Conservation (phyloP, 345 rosid genomes). For the Syzygium oleosum region DNA sequence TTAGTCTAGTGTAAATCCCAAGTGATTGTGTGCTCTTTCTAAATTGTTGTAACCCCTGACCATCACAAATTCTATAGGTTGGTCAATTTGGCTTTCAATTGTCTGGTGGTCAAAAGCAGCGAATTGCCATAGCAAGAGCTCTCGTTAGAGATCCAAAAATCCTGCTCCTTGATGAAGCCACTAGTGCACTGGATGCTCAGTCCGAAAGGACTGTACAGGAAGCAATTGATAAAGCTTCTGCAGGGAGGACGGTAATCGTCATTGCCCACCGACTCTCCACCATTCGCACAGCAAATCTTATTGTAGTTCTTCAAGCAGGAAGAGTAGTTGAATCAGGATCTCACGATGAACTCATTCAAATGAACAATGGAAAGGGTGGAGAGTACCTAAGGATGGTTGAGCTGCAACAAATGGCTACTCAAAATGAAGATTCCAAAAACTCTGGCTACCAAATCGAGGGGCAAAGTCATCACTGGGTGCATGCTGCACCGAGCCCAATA, state of each 20-base stretch:
- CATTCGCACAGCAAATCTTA: conserved; percentile 33
- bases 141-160: conserved; percentile 55
- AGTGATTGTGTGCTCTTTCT: background rate
- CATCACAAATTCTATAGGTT: conserved; percentile 23
- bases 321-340: conserved; percentile 56
- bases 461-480: conserved; percentile 3
- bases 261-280: conserved; percentile 63
- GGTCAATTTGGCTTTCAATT: conserved; percentile 61
- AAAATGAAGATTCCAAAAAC: conserved; percentile 14
- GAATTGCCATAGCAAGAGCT: conserved; percentile 67
- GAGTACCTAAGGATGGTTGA: conserved; percentile 45
- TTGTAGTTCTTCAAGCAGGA: conserved; percentile 47
- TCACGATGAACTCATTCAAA: conserved; percentile 36
- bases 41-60: background rate
- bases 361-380: conserved; percentile 21
- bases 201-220: conserved; percentile 56
- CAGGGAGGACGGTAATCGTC: conserved; percentile 51
- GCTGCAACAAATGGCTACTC: conserved; percentile 26
- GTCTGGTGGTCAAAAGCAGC: conserved; percentile 75
- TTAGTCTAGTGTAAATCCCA: background rate
- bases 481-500: conserved; percentile 31
- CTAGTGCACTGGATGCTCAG: conserved; percentile 59
- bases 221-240: conserved; percentile 51
- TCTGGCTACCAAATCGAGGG: conserved; percentile 12
- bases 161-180: conserved; percentile 61